phyloP scores from a whole-genome alignment of 176 grass and related monocot genomes.

The Lolium perenne region DNA sequence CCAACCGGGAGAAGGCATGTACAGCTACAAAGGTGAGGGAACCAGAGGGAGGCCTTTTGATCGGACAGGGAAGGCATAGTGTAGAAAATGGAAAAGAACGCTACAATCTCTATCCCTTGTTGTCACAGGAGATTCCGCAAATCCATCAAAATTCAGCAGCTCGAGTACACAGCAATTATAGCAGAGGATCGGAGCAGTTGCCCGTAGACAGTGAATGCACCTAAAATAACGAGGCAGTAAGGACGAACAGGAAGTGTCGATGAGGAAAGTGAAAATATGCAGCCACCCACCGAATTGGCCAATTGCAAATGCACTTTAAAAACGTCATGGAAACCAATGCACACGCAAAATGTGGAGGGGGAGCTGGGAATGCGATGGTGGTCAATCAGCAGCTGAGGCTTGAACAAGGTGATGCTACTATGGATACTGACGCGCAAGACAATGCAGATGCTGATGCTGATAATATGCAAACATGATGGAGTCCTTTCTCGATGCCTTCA shows the following conservation, averaged over 20 bases:
- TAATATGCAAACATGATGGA: too few relatives aligned
- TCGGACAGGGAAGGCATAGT: constrained; percentile 7
- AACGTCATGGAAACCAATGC: too few relatives aligned
- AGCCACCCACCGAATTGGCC: not conserved
- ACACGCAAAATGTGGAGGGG: too few relatives aligned
- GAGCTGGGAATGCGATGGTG: too few relatives aligned
- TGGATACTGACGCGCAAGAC: too few relatives aligned
- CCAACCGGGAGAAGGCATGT: constrained; percentile 36
- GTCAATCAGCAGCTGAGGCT: too few relatives aligned
- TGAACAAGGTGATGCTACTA: too few relatives aligned
- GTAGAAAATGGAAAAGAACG: constrained; percentile 20
- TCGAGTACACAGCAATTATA: not conserved
- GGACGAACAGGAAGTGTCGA: not conserved
- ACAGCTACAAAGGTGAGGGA: constrained; percentile 42
- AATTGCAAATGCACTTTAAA: constrained; percentile 23
- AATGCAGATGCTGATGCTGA: too few relatives aligned
- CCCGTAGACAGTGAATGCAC: constrained; percentile 10
- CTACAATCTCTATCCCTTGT: constrained; percentile 11
- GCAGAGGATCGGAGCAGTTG: not conserved
- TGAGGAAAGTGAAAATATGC: not conserved
- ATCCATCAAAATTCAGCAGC: not conserved
- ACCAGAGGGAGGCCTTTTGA: constrained; percentile 10
- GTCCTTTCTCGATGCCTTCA: too few relatives aligned
- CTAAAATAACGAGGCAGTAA: constrained; percentile 2
- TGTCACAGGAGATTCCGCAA: constrained; percentile 6